phyloP scores from a whole-genome alignment of 75 land plant genomes.

The Cupressus sempervirens region DNA sequence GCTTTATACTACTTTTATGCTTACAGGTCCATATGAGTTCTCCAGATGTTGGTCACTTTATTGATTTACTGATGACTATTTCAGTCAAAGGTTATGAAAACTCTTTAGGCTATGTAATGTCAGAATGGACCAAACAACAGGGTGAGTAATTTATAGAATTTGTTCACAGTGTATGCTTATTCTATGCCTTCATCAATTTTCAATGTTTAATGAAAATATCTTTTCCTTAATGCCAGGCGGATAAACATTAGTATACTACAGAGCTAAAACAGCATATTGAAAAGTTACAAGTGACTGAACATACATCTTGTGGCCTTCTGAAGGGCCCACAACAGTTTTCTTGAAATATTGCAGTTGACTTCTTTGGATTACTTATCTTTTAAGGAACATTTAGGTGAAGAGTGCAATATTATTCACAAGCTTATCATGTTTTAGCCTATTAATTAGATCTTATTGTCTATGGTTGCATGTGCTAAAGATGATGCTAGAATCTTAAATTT shows the following conservation, averaged over 20 bases:
- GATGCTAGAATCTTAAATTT: not conserved
- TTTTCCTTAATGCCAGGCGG: not conserved
- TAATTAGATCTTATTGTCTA: not conserved
- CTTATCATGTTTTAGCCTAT: not conserved
- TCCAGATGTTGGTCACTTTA: constrained; percentile 71
- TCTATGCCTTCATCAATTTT: not conserved
- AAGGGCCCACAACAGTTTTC: not conserved
- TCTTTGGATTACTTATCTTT: not conserved
- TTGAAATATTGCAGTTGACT: not conserved
- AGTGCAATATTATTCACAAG: not conserved
- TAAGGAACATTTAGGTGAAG: not conserved
- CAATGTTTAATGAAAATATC: constrained; percentile 4
- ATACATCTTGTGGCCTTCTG: not conserved
- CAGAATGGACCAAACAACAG: constrained; percentile 91
- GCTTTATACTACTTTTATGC: not conserved
- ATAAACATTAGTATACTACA: not conserved
- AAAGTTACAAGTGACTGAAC: not conserved
- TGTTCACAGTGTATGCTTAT: not conserved
- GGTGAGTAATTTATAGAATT: constrained; percentile 34
- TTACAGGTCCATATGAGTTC: constrained; percentile 86
- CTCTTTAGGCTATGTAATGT: constrained; percentile 78
- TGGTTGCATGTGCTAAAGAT: not conserved
- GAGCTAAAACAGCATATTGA: not conserved
- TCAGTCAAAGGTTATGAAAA: constrained; percentile 69
- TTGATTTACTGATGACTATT: constrained; percentile 52